Evolutionary conservation across 495 filamentous ascomycete species (phyloP).

Genomic region (Talaromyces thailandensis): DNA sequence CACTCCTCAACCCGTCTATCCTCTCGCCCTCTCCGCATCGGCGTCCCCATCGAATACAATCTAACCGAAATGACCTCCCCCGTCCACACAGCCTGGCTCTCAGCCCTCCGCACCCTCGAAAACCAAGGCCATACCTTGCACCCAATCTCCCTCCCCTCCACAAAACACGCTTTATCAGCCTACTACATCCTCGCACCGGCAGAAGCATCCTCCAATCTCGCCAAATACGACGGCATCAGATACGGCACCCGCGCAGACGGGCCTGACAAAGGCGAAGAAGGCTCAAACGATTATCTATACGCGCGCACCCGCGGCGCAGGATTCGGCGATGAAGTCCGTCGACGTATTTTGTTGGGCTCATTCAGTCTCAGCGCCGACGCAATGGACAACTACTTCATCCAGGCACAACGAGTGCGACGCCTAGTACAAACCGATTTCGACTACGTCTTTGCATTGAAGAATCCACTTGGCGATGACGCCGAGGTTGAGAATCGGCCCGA

Average conservation of each 20-base stretch:
- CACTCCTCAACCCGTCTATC: constrained; percentile 20
- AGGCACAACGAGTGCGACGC: constrained; percentile 81
- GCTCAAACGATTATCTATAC: constrained; percentile 53
- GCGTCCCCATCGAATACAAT: constrained; percentile 82
- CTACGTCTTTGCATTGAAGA: constrained; percentile 55
- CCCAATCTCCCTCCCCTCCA: constrained; percentile 74
- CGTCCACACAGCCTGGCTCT: constrained; percentile 61
- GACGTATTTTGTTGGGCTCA: constrained; percentile 79
- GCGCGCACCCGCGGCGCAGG: constrained; percentile 59
- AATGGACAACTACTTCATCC: constrained; percentile 93
- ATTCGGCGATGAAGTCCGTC: constrained; percentile 78
- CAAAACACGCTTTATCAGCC: constrained; percentile 74
- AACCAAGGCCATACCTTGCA: constrained; percentile 58
- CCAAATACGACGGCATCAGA: constrained; percentile 91
- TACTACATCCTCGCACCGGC: constrained; percentile 95
- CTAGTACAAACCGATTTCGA: constrained; percentile 83
- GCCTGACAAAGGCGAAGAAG: constrained; percentile 17
- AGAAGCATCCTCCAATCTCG: constrained; percentile 94
- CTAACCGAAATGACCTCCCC: constrained; percentile 63
- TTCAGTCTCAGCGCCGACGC: constrained; percentile 86
- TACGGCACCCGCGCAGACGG: constrained; percentile 56
- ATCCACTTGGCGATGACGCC: constrained; percentile 46
- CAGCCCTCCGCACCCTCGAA: constrained; percentile 47
- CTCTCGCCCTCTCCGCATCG: constrained; percentile 45
- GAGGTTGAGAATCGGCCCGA: constrained; percentile 18